Evolutionary conservation across 805 yeast genomes (phyloP), one percentile per base, ranked within the genome.

Genomic region (Kodamaea laetipori): DNA sequence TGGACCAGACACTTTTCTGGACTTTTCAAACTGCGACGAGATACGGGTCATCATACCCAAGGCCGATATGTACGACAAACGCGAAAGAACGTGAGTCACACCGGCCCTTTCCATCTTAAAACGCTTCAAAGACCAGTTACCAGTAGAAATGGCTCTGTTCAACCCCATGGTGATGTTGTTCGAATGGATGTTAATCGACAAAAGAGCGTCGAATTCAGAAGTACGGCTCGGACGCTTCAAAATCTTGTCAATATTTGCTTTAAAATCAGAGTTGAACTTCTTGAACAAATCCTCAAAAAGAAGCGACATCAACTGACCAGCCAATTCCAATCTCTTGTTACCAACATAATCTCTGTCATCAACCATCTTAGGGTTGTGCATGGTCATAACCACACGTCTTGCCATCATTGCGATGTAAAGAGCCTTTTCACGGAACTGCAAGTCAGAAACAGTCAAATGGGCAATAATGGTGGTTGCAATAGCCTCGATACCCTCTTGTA

Each of bases 31-130:
- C 67, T 94, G 99, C n/a, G 98, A 92, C 5, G 97, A 88, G 42
- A 94, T 94, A 72, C 99, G 85, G 9, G 99, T 94, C 99, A 94
- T 94, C 99, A 94, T 94, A 57, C 99, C 99, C 48, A 94, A 71
- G 0, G 99, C 99, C 6, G 95, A 84, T 36, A 94, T 92, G 63
- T 89, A 94, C 15, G 96, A 86, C 46, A 94, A 70, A 59, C 99
- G 79, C 46, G 95, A 85, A 44, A 94, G 73, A 30, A 94, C 97
- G 63, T 94, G 99, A 3, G 99, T 94, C 41, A 94, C 99, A 69
- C 99, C 99, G 0, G 99, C 99, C 49, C 99, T 80, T 69, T 94
- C 99, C 99, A 94, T 94, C 83, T 90, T 92, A 75, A 94, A 94
- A 71, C 99, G 86, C 69, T 94, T 94, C 60, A 94, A 76, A 2